Base-by-base conservation (phyloP, 2,329 filamentous ascomycete genomes). In the Nemania serpens region DNA sequence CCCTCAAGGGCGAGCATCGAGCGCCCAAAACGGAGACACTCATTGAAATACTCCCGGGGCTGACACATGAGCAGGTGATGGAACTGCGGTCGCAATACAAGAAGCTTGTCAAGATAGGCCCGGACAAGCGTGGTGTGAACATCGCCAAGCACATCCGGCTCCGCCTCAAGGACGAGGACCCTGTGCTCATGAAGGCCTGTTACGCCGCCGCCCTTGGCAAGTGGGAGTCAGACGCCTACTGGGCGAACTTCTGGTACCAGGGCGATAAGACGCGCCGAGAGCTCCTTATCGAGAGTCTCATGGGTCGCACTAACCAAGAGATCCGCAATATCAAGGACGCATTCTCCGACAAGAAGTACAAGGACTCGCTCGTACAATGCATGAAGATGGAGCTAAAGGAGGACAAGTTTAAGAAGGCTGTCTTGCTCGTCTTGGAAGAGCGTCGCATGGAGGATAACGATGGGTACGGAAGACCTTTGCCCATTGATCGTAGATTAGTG, bases 211-310 rank as follows among this genome's bases (percentile, higher is more conserved):
- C 94, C 0, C 84, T 98, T 0, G 95, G 95, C 10, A 84, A 85
- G 54, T 98, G 93, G 88, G 95, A 97, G 78, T 89, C 88, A 68
- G 95, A 99, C 75, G 91, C 92, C 0, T 97, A 97, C 81, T 99
- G 95, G 93, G 93, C 94, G 61, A 98, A 97, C 75, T 97, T 92
- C 76, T 98, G 93, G 88, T 98, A 97, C 77, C 94, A 97, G 73
- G 88, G 89, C 39, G 90, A 94, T 75, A 91, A 89, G 70, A 91
- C 88, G 7, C 85, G 92, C 2, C 87, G 93, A 5, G 94, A 98
- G 75, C 82, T 99, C 37, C 84, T 99, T 55, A 97, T 98, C 69
- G 95, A 99, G 76, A 87, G 88, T 5, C 83, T 99, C 18, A 96
- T 97, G 87, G 95, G 95, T 0, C 87, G 93, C 5, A 87, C 88